Conservation (phyloP, 1,284 basidiomycete species). For the Ganoderma lucidum region DNA sequence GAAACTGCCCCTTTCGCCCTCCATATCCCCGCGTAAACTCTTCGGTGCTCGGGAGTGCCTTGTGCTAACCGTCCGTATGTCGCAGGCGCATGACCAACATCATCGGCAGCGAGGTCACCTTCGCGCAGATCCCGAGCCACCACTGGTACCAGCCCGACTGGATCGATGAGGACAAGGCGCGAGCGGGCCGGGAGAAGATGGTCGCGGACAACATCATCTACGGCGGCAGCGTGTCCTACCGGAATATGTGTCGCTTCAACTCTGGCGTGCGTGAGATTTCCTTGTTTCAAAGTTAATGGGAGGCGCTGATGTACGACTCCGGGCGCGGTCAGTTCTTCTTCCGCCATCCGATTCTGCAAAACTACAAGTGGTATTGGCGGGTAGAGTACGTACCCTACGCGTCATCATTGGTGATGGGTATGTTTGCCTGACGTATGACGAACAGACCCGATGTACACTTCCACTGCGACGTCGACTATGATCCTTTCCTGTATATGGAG, state of each 20-base stretch:
- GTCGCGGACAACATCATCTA: slow-evolving; percentile 85
- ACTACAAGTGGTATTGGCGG: slow-evolving; percentile 44
- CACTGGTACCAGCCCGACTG: slow-evolving; percentile 90
- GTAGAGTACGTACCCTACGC: slow-evolving; percentile 41
- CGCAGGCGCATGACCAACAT: slow-evolving; percentile 52
- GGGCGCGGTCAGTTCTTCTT: slow-evolving; percentile 58
- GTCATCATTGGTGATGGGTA: slow-evolving; percentile 40
- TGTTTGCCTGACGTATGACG: slow-evolving; percentile 52
- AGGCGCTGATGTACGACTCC: not conserved
- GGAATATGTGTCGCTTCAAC: slow-evolving; percentile 70
- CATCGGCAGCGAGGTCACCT: slow-evolving; percentile 49
- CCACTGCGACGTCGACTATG: slow-evolving; percentile 76
- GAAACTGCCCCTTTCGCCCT: not conserved
- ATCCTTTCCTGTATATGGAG: slow-evolving; percentile 83
- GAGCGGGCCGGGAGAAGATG: slow-evolving; percentile 75
- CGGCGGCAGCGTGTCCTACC: slow-evolving; percentile 64
- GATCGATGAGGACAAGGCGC: slow-evolving; percentile 84
- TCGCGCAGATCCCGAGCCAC: slow-evolving; percentile 61
- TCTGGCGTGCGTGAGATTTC: slow-evolving; percentile 54
- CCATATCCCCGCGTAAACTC: not conserved
- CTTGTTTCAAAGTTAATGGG: no score
- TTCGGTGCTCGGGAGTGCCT: not conserved
- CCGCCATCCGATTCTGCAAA: slow-evolving; percentile 60
- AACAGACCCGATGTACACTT: slow-evolving; percentile 68
- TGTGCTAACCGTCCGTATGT: not conserved